Evolutionary conservation across 306 rosid genomes (phyloP), one percentile per base, ranked within the genome.

Genomic region (Prunus fruticosa): DNA sequence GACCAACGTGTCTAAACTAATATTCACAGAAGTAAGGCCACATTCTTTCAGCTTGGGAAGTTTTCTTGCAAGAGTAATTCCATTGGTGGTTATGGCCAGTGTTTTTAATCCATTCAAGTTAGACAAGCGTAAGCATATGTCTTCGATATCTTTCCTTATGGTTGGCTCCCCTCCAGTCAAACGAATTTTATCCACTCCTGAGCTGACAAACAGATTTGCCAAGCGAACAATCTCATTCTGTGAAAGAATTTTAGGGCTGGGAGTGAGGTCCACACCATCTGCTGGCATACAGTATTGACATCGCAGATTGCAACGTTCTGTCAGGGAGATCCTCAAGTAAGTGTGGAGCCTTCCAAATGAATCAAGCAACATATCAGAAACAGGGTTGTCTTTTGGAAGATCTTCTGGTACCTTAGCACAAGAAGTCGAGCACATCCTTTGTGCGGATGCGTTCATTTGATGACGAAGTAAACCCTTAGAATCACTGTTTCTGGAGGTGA

Each of bases 101-200:
- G 89, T 89, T 72, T 70, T 87, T 45, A 95, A 75, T 63, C 97
- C 98, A 78, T 90, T 80, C 88, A 92, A 81, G 77, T 67, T 87
- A 32, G 98, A 90, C 78, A 95, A 78, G 32, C 80, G 89, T 72
- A 80, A 86, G 83, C 98, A 95, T 67, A 90, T 89, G 30, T 92
- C 97, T 72, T 89, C 96, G 60, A 95, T 78, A 81, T 92, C 98
- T 83, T 92, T 95, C 80, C 98, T 90, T 0, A 95, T 49, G 8
- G 97, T 95, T 34, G 98, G 98, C 79, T 95, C 97, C 22, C 97
- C 98, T 47, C 98, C 98, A 0, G 98, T 92, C 86, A 95, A 75
- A 58, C 97, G 92, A 45, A 95, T 95, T 74, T 92, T 95, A 27
- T 88, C 68, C 11, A 95, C 97, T 14, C 97, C 98, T 1, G 96